A percentile compares a stretch with the other conserved stretches of the same genome.
phyloP scores from a whole-genome alignment of 305 asterid genomes.

The Solanum aculeatissimum region DNA sequence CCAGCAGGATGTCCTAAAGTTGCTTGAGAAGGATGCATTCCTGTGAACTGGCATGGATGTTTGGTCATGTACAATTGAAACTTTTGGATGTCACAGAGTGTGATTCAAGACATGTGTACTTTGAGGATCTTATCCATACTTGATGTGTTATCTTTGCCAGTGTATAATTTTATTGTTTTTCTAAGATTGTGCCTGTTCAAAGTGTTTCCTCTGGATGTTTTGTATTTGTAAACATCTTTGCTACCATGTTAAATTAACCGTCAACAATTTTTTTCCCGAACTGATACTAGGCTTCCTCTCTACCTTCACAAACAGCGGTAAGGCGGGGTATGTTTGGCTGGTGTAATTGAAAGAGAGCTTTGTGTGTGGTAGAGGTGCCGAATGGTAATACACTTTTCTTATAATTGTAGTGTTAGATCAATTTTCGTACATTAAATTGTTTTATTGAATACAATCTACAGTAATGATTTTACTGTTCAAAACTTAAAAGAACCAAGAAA shows the following conservation, averaged over 20 bases:
- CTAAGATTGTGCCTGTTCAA: background rate
- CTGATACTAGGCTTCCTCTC: background rate
- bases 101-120: slow-evolving; percentile 3
- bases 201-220: background rate
- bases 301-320: background rate
- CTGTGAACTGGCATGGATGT: slow-evolving; percentile 26
- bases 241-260: background rate
- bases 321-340: background rate
- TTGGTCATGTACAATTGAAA: slow-evolving; percentile 7
- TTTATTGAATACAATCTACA: background rate
- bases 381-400: background rate
- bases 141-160: slow-evolving; percentile 16
- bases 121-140: slow-evolving; percentile 12
- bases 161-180: slow-evolving; percentile 18
- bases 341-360: background rate
- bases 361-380: background rate
- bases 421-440: background rate
- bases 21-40: slow-evolving; percentile 95
- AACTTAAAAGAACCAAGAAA: background rate
- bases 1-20: slow-evolving; percentile 72
- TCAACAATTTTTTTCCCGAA: background rate
- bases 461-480: background rate
- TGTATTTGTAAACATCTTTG: background rate
- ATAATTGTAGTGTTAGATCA: background rate
- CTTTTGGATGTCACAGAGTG: slow-evolving; percentile 13